Evolutionary conservation across 805 yeast genomes (phyloP), one percentile per base, ranked within the genome.

Genomic region (Saturnispora kantuleensis): DNA sequence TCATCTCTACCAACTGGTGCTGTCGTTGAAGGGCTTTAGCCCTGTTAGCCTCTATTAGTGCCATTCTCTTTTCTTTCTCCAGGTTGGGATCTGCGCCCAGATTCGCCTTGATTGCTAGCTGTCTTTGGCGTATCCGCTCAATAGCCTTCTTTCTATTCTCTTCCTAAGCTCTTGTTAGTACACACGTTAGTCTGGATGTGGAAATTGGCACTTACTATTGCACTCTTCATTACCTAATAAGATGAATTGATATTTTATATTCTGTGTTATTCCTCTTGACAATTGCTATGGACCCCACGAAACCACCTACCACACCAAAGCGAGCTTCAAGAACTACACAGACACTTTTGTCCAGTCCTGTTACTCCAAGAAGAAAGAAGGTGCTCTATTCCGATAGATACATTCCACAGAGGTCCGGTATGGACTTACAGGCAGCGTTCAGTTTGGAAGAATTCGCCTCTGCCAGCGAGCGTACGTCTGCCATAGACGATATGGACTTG

Each of bases 351-450:
- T 63, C 73, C 11, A 38, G 47, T 10, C 68, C 70, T 3, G 59
- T 70, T 3, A 76, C 79, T 1, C 70, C 78, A 26, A 60, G 79
- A 56, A 61, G 79, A 47, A 47, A 60, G 47, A 67, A 69, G 45
- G 62, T 74, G 3, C 68, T 76, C 1, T 84, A 83, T 63, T 79
- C 84, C 50, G 98, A 89, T 62, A 68, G 97, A 45, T 87, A 79
- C 60, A 85, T 93, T 26, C 98, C 98, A 5, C 79, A 76, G 48
- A 66, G 98, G 40, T 79, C 85, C 1, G 96, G 95, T 1, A 75
- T 87, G 21, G 94, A 87, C 55, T 66, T 90, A 12, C 93, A 86
- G 56, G 87, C 96, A 0, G 96, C 96, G 7, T 82, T 79, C 59
- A 74, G 79, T 47, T 63, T 79, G 41, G 52, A 40, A 9, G 71